These are phyloP conservation scores for Rhodomyrtus psidioides DNA, from an alignment of 441 rosid genomes.

Conservation along the genomic window DNA sequence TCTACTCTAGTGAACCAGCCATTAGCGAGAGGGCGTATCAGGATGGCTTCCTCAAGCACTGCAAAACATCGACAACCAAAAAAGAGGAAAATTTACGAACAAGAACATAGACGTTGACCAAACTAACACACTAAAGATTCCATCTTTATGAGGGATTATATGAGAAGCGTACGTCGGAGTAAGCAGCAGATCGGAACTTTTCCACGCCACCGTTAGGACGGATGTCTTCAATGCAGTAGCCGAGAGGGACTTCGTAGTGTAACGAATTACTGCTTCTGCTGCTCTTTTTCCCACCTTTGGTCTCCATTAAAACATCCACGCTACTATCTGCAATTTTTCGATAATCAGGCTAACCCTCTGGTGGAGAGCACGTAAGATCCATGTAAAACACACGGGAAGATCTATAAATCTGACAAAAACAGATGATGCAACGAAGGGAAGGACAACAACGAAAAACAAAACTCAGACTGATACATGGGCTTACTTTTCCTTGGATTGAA, in stretches of 20 bases:
- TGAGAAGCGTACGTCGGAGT: conserved; percentile 31
- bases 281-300: conserved; percentile 34
- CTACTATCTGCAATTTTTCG: background rate
- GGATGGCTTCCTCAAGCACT: conserved; percentile 50
- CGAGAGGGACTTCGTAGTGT: conserved; percentile 48
- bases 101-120: background rate
- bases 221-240: conserved; percentile 52
- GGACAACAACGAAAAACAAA: background rate
- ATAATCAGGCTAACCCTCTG: too few species aligned
- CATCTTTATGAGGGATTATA: background rate
- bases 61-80: background rate
- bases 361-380: background rate
- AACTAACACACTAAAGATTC: background rate
- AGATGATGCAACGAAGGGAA: background rate
- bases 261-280: background rate
- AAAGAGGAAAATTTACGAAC: background rate
- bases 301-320: conserved; percentile 52
- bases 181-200: conserved; percentile 56
- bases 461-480: background rate
- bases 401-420: background rate
- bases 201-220: conserved; percentile 53
- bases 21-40: conserved; percentile 13
- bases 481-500: background rate
- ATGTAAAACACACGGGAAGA: background rate
- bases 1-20: conserved; percentile 11